Conservation (phyloP, 225 moss, liverwort and hornwort species). For the Marchantia paleacea region DNA sequence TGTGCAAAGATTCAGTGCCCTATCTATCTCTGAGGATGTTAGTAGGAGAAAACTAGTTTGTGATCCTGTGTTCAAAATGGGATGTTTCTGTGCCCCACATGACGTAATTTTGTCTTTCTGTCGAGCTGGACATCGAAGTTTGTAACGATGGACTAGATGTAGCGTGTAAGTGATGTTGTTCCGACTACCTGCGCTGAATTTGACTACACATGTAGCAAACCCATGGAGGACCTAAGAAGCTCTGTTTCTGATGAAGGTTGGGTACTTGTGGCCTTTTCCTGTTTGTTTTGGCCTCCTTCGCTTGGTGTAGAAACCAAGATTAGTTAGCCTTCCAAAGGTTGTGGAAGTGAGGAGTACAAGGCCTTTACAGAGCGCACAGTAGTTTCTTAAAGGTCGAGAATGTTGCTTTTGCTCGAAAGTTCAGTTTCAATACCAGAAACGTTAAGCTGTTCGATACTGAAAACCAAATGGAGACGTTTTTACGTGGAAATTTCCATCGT, state of each 20-base stretch:
- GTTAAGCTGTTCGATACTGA: neutral
- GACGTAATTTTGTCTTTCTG: neutral
- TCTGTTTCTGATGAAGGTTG: neutral
- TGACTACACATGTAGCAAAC: neutral
- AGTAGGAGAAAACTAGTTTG: neutral
- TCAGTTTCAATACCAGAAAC: neutral
- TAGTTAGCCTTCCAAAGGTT: too few relatives aligned
- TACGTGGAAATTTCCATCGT: too few relatives aligned
- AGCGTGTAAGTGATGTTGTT: neutral
- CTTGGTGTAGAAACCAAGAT: too few relatives aligned
- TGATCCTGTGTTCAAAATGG: neutral
- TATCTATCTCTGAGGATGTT: too few relatives aligned
- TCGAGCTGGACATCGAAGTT: neutral
- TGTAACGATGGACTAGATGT: neutral
- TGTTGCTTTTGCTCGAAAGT: neutral
- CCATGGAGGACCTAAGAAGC: neutral
- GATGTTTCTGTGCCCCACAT: neutral
- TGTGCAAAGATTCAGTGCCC: neutral
- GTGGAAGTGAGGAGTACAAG: too few relatives aligned
- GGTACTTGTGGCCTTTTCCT: neutral
- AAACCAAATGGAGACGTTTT: too few relatives aligned
- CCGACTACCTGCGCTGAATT: neutral
- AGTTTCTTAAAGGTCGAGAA: neutral
- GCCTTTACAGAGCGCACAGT: neutral
- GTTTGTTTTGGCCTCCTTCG: neutral